phyloP scores from a whole-genome alignment of 2,329 filamentous ascomycete genomes.

The Aspergillus melleus region DNA sequence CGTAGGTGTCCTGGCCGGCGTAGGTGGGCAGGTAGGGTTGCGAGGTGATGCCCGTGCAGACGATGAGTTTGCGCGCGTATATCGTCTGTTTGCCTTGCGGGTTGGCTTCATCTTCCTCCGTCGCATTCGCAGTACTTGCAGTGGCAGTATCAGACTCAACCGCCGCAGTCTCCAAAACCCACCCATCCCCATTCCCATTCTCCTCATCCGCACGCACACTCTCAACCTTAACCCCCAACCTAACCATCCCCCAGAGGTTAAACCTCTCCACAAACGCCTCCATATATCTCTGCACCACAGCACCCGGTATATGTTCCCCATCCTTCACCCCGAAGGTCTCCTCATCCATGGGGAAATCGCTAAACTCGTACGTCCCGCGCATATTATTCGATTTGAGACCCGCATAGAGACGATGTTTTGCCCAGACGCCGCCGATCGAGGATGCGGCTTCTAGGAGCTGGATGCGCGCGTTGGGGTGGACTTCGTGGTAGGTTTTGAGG shows the following conservation, averaged over 20 bases:
- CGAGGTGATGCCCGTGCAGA: conserved; percentile 63
- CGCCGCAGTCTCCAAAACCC: neutral
- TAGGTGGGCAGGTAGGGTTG: conserved; percentile 57
- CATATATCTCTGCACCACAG: conserved; percentile 58
- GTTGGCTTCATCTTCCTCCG: too few relatives aligned
- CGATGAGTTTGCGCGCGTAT: conserved; percentile 53
- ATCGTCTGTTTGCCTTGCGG: conserved; percentile 15
- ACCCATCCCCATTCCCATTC: neutral
- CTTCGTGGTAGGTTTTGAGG: conserved; percentile 61
- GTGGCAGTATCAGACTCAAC: neutral
- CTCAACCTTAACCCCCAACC: neutral
- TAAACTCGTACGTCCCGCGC: conserved; percentile 70
- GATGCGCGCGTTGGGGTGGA: conserved; percentile 59
- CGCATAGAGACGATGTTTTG: conserved; percentile 63
- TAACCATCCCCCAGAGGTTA: conserved; percentile 37
- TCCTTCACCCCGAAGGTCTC: conserved; percentile 50
- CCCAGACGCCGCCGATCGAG: conserved; percentile 70
- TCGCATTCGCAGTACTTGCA: too few relatives aligned
- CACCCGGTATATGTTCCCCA: conserved; percentile 61
- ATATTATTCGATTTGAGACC: conserved; percentile 74
- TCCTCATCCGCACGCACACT: neutral
- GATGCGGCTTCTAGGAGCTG: conserved; percentile 58
- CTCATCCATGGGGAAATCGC: conserved; percentile 69
- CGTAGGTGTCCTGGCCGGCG: conserved; percentile 52
- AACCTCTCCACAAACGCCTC: conserved; percentile 56